Conservation (phyloP, 371 early-diverging fungal genomes). For the Encephalitozoon cuniculi region DNA sequence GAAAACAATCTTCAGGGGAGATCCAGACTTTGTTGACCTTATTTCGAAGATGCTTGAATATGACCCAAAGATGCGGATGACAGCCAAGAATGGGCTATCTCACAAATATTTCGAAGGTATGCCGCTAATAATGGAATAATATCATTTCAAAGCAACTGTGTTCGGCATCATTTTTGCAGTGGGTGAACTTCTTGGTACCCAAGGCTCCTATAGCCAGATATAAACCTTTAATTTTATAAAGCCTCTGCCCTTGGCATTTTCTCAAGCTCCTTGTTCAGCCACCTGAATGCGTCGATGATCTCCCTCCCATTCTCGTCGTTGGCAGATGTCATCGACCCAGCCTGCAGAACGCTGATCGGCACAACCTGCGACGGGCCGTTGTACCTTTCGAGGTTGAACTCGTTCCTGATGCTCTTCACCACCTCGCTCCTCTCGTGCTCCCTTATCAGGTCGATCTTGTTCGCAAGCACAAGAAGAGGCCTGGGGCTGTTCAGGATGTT, state of each 20-base stretch:
- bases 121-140: conserved; percentile 28
- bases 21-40: conserved; percentile 74
- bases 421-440: conserved; percentile 2
- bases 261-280: conserved; percentile 37
- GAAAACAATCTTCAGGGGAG: conserved; percentile 16
- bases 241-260: not conserved
- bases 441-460: conserved; percentile 45
- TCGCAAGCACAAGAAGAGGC: conserved; percentile 46
- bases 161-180: not conserved
- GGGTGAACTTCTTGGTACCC: not conserved
- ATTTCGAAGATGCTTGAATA: conserved; percentile 78
- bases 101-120: conserved; percentile 91
- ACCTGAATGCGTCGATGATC: conserved; percentile 39
- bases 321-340: not conserved
- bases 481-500: conserved; percentile 24
- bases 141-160: not conserved
- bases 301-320: conserved; percentile 1
- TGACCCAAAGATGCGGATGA: conserved; percentile 76
- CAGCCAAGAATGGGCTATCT: conserved; percentile 80
- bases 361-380: conserved; percentile 14
- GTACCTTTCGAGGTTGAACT: conserved; percentile 16
- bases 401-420: not conserved
- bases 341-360: conserved; percentile 19
- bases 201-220: not conserved
- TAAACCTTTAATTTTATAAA: not conserved